Base-by-base conservation (phyloP, 2,329 filamentous ascomycete genomes). In the Didymella segeticola region DNA sequence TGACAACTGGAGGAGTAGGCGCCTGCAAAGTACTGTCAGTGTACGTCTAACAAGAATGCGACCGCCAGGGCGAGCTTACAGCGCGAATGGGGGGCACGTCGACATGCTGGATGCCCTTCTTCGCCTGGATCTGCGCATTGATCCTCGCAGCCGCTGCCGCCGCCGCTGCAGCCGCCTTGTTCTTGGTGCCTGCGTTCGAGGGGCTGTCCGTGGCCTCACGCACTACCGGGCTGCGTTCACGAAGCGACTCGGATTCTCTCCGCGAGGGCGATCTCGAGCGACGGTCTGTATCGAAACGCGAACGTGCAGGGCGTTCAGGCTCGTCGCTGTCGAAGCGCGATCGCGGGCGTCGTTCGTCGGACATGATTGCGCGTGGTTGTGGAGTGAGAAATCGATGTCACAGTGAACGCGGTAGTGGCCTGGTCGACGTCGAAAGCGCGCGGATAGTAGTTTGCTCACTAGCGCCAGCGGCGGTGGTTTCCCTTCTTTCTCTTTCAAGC, bases 251-350 rank as follows among this genome's bases (percentile, higher is more conserved):
- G 22, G 86, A 81, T 68, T 86, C 83, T 22, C 82, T 77, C 54
- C 78, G 77, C 22, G 86, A 83, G 19, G 92, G 89, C 53, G 95
- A 98, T 67, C 95, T 89, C 31, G 69, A 71, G 67, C 93, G 87
- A 47, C 69, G 68, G 34, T 66, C 66, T 14, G 63, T 54, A 77
- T 97, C 93, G 76, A 96, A 97, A 72, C 93, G 86, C 43, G 92
- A 96, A 36, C 67, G 68, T 23, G 58, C 45, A n/a, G 83, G 72
- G 58, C 76, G 75, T 69, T 87, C 88, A 52, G 89, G 86, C 70
- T 95, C 91, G 39, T 87, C 95, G 76, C 96, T 91, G 73, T 98
- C 93, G 77, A 98, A 97, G 75, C 93, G 91, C 70, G 92, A 96
- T 58, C 92, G 89, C 81, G 96, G 96, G 56, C 87, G 85, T 64